Evolutionary conservation across 768 basidiomycete genomes (phyloP).

Genomic region (Tricholoma furcatifolium): DNA sequence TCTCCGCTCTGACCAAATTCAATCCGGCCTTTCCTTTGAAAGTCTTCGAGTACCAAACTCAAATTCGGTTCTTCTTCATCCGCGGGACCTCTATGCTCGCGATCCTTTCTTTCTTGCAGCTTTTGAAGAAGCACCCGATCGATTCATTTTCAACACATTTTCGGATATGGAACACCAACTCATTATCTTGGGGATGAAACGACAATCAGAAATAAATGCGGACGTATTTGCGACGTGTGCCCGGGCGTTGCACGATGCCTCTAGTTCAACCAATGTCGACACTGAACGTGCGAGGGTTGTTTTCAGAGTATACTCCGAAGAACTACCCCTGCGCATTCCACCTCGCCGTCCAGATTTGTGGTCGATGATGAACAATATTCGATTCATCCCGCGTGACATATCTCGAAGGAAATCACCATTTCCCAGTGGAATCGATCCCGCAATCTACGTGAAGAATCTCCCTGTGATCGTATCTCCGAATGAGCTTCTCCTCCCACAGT

Average conservation of each 20-base stretch:
- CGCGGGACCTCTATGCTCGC: constrained; percentile 32
- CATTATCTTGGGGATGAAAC: constrained; percentile 28
- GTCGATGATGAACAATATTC: constrained; percentile 28
- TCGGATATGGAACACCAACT: constrained; percentile 27
- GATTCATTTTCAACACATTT: constrained; percentile 31
- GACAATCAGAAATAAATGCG: constrained; percentile 26
- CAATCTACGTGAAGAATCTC: constrained; percentile 25
- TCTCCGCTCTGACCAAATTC: background rate
- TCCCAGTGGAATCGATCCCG: constrained; percentile 14
- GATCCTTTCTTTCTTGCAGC: constrained; percentile 34
- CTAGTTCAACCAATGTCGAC: constrained; percentile 8
- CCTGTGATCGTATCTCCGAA: constrained; percentile 35
- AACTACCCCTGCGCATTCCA: constrained; percentile 29
- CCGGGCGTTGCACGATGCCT: constrained; percentile 25
- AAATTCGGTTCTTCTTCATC: constrained; percentile 20
- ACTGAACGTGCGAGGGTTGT: constrained; percentile 27
- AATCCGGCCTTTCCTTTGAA: background rate
- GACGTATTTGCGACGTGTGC: constrained; percentile 36
- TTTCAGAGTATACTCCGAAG: constrained; percentile 32
- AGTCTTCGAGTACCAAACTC: constrained; percentile 34
- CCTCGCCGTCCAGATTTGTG: constrained; percentile 20
- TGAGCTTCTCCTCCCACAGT: constrained; percentile 35
- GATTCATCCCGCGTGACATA: constrained; percentile 40
- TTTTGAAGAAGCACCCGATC: constrained; percentile 27
- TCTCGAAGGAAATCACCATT: constrained; percentile 1